Conservation (phyloP, 2,329 filamentous ascomycete species). For the Graphilbum sp. region DNA sequence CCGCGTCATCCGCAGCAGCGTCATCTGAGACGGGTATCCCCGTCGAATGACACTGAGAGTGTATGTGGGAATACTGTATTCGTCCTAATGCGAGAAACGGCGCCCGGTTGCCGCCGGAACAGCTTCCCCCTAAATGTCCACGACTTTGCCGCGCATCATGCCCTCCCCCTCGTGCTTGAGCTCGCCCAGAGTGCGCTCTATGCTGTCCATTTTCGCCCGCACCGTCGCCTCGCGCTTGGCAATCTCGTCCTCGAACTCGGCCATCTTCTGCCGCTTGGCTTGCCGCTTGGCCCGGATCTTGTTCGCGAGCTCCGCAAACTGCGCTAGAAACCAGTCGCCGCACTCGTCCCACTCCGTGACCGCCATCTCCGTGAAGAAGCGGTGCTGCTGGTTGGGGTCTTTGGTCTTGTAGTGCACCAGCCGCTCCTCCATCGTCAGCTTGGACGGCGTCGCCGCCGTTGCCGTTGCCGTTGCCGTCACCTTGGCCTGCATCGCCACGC, state of each 20-base stretch:
- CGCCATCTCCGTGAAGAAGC: constrained; percentile 36
- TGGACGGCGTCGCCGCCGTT: constrained; percentile 14
- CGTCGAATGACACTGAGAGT: not conserved
- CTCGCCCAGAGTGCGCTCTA: constrained; percentile 35
- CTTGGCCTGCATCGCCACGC: constrained; percentile 23
- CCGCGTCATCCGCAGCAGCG: constrained; percentile 37
- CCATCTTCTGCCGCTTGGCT: constrained; percentile 31
- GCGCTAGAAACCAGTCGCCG: constrained; percentile 42
- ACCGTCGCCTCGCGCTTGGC: constrained; percentile 36
- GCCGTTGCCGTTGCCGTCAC: constrained; percentile 14
- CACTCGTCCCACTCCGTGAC: constrained; percentile 41
- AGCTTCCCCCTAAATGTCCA: constrained; percentile 10
- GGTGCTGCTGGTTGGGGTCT: constrained; percentile 22
- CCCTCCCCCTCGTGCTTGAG: constrained; percentile 39
- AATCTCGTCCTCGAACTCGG: constrained; percentile 38
- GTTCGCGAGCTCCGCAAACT: constrained; percentile 33
- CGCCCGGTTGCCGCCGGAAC: no score
- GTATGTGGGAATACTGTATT: no score
- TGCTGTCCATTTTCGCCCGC: constrained; percentile 33
- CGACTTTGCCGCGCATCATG: constrained; percentile 32
- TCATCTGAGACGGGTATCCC: constrained; percentile 17
- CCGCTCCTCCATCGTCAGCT: constrained; percentile 28
- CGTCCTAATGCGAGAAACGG: no score
- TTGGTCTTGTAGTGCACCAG: constrained; percentile 32
- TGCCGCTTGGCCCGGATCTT: constrained; percentile 30